phyloP scores from a whole-genome alignment of 164 flowering plant species.

The Chloranthus sessilifolius region DNA sequence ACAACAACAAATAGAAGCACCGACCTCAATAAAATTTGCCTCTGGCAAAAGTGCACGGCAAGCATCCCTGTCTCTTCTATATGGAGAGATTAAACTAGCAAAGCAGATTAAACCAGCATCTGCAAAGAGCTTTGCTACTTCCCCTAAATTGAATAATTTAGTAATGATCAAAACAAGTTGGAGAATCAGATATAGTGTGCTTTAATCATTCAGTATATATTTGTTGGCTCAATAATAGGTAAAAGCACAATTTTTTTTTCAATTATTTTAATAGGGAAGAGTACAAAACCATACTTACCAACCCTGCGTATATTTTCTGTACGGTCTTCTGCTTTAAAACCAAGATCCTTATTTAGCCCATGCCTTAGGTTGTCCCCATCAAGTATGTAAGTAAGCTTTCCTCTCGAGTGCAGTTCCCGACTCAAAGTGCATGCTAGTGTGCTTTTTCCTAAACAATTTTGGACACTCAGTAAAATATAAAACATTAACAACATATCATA shows the following conservation, averaged over 20 bases:
- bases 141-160: constrained; percentile 42
- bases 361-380: constrained; percentile 97
- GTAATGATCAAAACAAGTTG: not conserved
- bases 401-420: constrained; percentile 51
- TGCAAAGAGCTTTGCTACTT: constrained; percentile 95
- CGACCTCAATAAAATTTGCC: constrained; percentile 86
- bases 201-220: no score
- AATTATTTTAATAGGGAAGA: no score
- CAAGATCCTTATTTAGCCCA: constrained; percentile 75
- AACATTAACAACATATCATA: constrained; percentile 1
- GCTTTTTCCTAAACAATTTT: constrained; percentile 70
- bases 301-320: constrained; percentile 84
- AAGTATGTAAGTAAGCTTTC: constrained; percentile 76
- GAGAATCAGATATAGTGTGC: not conserved
- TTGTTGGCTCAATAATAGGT: no score
- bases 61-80: constrained; percentile 78
- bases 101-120: constrained; percentile 97
- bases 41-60: constrained; percentile 77
- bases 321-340: constrained; percentile 84
- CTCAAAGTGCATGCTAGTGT: constrained; percentile 83
- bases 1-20: constrained; percentile 3
- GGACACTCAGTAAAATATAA: not conserved
- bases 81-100: constrained; percentile 93
- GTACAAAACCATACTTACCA: no score
- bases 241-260: no score